A percentile compares a stretch with the other conserved stretches of the same genome.
phyloP scores from a whole-genome alignment of 192 early-diverging fungal genomes.

The Coemansia sp. region DNA sequence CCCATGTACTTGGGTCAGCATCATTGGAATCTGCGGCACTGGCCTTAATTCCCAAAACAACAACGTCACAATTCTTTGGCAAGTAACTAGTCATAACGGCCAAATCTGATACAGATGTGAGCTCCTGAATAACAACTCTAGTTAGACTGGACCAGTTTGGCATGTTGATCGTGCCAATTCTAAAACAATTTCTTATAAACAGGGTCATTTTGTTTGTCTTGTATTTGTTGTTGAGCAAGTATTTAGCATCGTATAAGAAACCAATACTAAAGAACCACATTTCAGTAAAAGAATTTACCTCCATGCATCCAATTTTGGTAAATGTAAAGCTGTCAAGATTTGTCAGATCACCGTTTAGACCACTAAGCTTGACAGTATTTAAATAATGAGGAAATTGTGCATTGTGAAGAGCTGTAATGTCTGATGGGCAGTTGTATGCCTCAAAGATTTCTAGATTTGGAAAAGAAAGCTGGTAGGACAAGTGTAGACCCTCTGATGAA shows the following conservation, averaged over 20 bases:
- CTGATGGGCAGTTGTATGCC: neutral
- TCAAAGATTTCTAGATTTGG: neutral
- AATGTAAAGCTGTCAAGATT: conserved; percentile 1
- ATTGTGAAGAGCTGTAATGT: neutral
- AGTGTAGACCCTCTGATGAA: neutral
- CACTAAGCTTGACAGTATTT: neutral
- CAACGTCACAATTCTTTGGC: neutral
- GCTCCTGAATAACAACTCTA: neutral
- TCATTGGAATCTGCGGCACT: neutral
- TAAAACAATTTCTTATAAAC: neutral
- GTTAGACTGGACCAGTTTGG: neutral
- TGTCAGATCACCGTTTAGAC: neutral
- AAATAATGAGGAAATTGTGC: neutral
- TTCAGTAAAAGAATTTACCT: neutral
- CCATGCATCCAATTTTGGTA: neutral
- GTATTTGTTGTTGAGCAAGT: neutral
- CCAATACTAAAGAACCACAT: neutral
- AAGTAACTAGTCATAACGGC: neutral
- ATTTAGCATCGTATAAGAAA: neutral
- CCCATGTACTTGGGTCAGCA: neutral
- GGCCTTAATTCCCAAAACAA: neutral
- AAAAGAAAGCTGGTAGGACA: neutral
- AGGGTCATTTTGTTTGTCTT: neutral
- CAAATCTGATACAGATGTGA: neutral
- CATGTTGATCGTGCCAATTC: neutral